A percentile compares a stretch with the other conserved stretches of the same genome.
Conservation (phyloP, 2,329 filamentous ascomycete species). For the Microdochium bolleyi region DNA sequence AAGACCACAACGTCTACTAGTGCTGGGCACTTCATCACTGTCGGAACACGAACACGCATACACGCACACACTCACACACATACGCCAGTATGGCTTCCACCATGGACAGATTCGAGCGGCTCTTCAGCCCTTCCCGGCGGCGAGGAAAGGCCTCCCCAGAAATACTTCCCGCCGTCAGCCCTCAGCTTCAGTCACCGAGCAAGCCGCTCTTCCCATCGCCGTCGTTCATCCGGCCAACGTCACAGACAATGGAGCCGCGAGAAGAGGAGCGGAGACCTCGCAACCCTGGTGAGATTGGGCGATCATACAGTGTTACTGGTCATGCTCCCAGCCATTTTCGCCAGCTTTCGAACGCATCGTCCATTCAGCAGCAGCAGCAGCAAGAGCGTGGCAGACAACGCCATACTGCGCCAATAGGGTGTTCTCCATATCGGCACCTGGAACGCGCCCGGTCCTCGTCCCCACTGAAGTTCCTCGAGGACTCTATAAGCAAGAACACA, state of each 20-base stretch:
- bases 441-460: not conserved
- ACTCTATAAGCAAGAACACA: not conserved
- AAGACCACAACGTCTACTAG: not conserved
- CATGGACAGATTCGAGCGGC: not conserved
- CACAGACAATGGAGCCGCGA: not conserved
- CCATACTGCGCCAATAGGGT: not conserved
- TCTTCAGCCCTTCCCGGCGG: not conserved
- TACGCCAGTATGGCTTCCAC: not conserved
- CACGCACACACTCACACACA: not conserved
- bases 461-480: not conserved
- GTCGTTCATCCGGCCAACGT: not conserved
- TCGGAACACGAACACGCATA: not conserved
- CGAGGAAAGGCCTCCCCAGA: not conserved
- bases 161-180: not conserved
- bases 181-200: not conserved
- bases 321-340: not conserved
- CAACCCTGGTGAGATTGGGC: not conserved
- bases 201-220: not conserved
- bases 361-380: not conserved
- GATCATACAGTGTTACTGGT: not conserved
- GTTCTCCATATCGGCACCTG: not conserved
- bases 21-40: not conserved
- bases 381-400: not conserved
- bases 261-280: not conserved
- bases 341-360: not conserved